These are phyloP conservation scores for Geranium rotundifolium DNA, from an alignment of 345 rosid species.

Conservation along the genomic window DNA sequence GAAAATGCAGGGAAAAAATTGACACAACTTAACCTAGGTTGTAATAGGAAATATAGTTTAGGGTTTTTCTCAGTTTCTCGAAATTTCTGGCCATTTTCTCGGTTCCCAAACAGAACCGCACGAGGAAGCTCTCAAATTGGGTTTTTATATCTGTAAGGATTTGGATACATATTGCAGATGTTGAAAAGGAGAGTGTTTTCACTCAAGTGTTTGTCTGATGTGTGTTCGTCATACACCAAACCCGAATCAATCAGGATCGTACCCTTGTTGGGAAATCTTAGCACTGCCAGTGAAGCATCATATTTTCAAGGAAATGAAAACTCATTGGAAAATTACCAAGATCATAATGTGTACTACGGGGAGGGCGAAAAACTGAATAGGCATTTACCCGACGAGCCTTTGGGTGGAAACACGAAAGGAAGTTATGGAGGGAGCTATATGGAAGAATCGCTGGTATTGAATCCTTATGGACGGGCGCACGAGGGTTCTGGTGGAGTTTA, in stretches of 20 bases:
- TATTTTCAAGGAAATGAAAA: slow-evolving; percentile 16
- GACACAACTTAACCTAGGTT: background rate
- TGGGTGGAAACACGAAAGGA: slow-evolving; percentile 12
- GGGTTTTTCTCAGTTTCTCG: too few relatives aligned
- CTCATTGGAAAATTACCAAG: slow-evolving; percentile 10
- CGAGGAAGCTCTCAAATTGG: too few relatives aligned
- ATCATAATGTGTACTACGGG: background rate
- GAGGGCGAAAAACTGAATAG: too few relatives aligned
- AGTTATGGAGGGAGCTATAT: slow-evolving; percentile 4
- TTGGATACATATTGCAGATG: too few relatives aligned
- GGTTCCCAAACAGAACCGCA: too few relatives aligned
- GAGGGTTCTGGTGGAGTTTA: too few relatives aligned
- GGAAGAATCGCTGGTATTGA: slow-evolving; percentile 1
- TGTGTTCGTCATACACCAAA: slow-evolving; percentile 12
- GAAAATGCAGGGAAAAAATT: background rate
- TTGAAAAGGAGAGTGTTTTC: background rate
- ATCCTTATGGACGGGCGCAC: slow-evolving; percentile 9
- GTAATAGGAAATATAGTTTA: too few relatives aligned
- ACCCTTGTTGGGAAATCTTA: slow-evolving; percentile 17
- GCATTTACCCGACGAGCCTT: background rate
- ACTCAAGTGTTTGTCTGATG: slow-evolving; percentile 18
- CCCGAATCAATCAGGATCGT: background rate
- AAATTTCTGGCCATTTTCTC: too few relatives aligned
- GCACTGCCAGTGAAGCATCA: slow-evolving; percentile 43
- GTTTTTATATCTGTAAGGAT: too few relatives aligned